Percentiles rank a stretch among this genome's conserved stretches.
Evolutionary conservation across 495 filamentous ascomycete genomes (phyloP).

Genomic region (Aspergillus avenaceus): DNA sequence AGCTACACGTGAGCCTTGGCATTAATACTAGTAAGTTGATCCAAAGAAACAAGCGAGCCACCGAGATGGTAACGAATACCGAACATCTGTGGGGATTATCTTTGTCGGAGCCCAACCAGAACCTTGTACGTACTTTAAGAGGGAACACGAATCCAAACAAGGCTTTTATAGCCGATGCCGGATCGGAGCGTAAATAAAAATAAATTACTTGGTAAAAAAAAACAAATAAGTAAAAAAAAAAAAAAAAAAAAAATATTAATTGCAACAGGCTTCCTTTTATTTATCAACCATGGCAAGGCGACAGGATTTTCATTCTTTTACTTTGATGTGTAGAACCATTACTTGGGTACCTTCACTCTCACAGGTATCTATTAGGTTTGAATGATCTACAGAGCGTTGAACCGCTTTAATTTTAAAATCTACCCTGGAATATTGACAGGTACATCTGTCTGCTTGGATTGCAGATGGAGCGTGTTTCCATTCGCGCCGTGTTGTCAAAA

Average conservation of each 20-base stretch:
- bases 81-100: not conserved
- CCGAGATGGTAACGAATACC: not conserved
- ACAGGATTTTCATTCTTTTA: too few species aligned
- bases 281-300: too few species aligned
- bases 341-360: too few species aligned
- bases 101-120: not conserved
- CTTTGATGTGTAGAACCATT: too few species aligned
- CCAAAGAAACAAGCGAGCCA: not conserved
- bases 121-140: not conserved
- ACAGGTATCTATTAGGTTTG: not conserved
- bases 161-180: not conserved
- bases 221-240: too few species aligned
- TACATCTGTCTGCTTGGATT: not conserved
- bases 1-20: not conserved
- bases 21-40: not conserved
- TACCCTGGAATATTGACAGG: not conserved
- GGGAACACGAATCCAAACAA: not conserved
- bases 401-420: not conserved
- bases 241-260: too few species aligned
- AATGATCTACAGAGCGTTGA: not conserved
- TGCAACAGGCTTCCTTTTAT: too few species aligned
- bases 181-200: not conserved
- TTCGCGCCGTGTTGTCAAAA: conserved; percentile 11
- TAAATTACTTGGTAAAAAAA: too few species aligned
- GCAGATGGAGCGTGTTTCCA: conserved; percentile 7